Evolutionary conservation across 1,139 yeast genomes (phyloP), one percentile per base, ranked within the genome.

Genomic region (Casaregolazyma suthepensis): DNA sequence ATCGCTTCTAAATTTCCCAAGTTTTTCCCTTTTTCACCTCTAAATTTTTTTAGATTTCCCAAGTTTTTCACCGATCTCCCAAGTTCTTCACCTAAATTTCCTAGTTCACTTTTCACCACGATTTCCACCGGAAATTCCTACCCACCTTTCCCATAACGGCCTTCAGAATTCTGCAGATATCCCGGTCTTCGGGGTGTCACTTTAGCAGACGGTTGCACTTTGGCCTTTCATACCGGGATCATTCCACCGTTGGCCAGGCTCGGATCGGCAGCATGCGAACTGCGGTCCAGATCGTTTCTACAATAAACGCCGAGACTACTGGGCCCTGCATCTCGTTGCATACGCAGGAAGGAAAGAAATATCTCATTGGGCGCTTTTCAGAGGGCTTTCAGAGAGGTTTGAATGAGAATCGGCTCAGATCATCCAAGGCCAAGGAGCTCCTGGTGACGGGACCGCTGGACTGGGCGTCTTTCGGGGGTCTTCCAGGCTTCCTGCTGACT

Each of bases 401-500:
- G 57, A 71, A 83, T 19, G 78, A 78, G 45, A 61, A 65, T 38
- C 63, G 62, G 42, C 56, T 66, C 7, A 59, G 66, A 15, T 53
- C 65, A 47, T 54, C 64, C 31, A 83, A 80, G 59, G 70, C 89
- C 38, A 76, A 79, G 53, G 80, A 82, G 35, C 74, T 91, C 2
- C 90, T 88, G 63, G 64, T 91, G 6, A 83, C 96, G 0, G 99
- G 99, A 1, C 74, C 74, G 13, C 60, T 87, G 13, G 72, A 76
- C 51, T 91, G 97, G 97, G 69, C 78, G 5, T 77, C 83, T 20
- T 72, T 90, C 5, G 91, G 96, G 12, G 99, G 99, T 0, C 70
- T 93, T 12, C 97, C 98, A 0, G 99, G 99, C 0, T 72, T 89
- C 61, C 80, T 91, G 52, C 71, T 93, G 53, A 89, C 97, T 0